phyloP scores from a whole-genome alignment of 768 basidiomycete species.

The Coprinopsis cinerea region DNA sequence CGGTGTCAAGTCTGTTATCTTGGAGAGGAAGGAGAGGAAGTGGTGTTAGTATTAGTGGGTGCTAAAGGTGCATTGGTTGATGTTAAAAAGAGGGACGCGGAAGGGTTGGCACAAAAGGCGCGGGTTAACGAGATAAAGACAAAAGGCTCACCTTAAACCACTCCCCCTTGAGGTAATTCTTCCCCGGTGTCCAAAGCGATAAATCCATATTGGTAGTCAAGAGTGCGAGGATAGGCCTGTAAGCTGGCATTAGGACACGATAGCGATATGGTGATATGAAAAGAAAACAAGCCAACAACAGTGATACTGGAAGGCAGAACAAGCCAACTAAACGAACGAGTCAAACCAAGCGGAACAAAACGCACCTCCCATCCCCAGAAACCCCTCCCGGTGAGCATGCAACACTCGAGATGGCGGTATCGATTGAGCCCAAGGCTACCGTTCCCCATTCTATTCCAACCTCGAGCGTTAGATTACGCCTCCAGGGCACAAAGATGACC shows the following conservation, averaged over 20 bases:
- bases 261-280: too few species aligned
- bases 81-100: too few species aligned
- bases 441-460: conserved; percentile 59
- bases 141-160: conserved; percentile 50
- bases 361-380: conserved; percentile 55
- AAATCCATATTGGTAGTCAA: conserved; percentile 75
- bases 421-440: conserved; percentile 68
- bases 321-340: too few species aligned
- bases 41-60: too few species aligned
- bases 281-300: too few species aligned
- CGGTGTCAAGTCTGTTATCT: conserved; percentile 55
- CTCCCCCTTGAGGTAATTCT: conserved; percentile 68
- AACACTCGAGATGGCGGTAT: conserved; percentile 50
- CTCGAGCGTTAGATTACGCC: conserved; percentile 1
- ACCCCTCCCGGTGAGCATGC: conserved; percentile 66
- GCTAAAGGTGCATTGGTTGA: too few species aligned
- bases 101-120: too few species aligned
- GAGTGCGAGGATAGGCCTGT: conserved; percentile 61
- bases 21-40: too few species aligned
- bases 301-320: too few species aligned
- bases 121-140: neutral
- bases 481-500: neutral
- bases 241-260: conserved; percentile 1
- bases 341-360: too few species aligned
- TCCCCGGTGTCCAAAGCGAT: conserved; percentile 57